Evolutionary conservation across 768 basidiomycete genomes (phyloP), one percentile per base, ranked within the genome.

Genomic region (Cystobasidium tubakii): DNA sequence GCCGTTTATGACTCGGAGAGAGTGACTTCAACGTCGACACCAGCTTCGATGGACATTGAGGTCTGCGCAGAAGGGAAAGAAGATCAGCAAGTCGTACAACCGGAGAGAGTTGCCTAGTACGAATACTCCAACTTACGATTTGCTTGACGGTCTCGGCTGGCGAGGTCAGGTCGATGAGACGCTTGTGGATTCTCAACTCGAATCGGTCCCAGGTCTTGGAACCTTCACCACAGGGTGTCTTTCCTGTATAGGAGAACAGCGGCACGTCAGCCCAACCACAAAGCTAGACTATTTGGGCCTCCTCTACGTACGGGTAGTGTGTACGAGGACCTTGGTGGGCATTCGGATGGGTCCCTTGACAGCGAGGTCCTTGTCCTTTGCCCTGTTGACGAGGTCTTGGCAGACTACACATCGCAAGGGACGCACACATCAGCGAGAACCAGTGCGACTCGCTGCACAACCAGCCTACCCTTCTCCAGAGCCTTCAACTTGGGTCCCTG

Each of bases 141-240:
- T 98, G 95, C 87, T 98, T 99, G 85, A 99, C 96, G 78, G 97
- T 90, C 84, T 98, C 96, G 82, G 91, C 91, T 76, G 94, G 95
- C 65, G 96, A 94, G 86, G 95, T 92, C 79, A 99, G 85, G 86
- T 99, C 96, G 81, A 99, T 98, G 82, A 99, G 86, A 80, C 96
- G 91, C 86, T 99, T 99, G 89, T 99, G 95, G 76, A 99, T 86
- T 86, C 94, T 94, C 84, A 99, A 89, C 84, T 99, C 95, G 84
- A 93, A 98, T 80, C 91, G 88, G 84, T 99, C 96, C 96, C 96
- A 99, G 81, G 96, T 99, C 89, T 99, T 99, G 79, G 96, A 97
- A 86, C 96, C 96, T 84, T 98, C 96, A 91, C 96, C 96, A 81
- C 96, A 98, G 83, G 96, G 91, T 6, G 46, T 50, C 46, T 50